Evolutionary conservation across 2,329 filamentous ascomycete species (phyloP), one percentile per base, ranked within the genome.

Genomic region (Fusarium abutilonis): DNA sequence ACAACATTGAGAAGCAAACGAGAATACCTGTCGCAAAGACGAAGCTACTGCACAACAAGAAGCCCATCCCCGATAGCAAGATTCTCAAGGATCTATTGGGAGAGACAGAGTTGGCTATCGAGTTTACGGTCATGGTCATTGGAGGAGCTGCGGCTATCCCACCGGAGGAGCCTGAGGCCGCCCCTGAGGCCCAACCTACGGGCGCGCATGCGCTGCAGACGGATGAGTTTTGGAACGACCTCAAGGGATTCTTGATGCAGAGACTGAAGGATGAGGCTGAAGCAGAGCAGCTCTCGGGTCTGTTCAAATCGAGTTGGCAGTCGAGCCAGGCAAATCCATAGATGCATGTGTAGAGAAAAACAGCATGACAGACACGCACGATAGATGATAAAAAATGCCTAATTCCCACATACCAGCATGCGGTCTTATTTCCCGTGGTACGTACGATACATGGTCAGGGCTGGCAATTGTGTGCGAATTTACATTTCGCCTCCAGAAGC

Each of bases 81-180:
- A 87, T 90, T 1, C 77, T 97, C 6, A 85, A 86, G 53, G 93
- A 97, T 55, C 73, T 96, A 1, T 67, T 93, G 2, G 82, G 81
- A 0, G 86, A 85, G 40, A 58, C 65, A 1, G 70, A 72, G 4
- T 81, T 67, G 66, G 76, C 68, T 2, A 80, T 94, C 0, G 93
- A 97, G 74, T 88, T 98, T 62, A 87, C 87, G 2, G 84, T 97
- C 52, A 98, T 98, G 93, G 83, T 97, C 17, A 86, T 97, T 73
- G 91, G 90, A 4, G 93, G 92, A 19, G 78, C 79, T 11, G 78
- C 80, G 34, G 80, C 78, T 1, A 78, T 79, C 42, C 74, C 77
- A 50, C 77, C 77, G 29, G 78, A 78, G 55, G 73, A 77, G 64
- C 62, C 68, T n/a, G 70, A 77, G 44, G 79, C 74, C 31, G 45